These are phyloP conservation scores for Ceratobasidium sp. DNA, from an alignment of 1,284 basidiomycete species.

Conservation along the genomic window DNA sequence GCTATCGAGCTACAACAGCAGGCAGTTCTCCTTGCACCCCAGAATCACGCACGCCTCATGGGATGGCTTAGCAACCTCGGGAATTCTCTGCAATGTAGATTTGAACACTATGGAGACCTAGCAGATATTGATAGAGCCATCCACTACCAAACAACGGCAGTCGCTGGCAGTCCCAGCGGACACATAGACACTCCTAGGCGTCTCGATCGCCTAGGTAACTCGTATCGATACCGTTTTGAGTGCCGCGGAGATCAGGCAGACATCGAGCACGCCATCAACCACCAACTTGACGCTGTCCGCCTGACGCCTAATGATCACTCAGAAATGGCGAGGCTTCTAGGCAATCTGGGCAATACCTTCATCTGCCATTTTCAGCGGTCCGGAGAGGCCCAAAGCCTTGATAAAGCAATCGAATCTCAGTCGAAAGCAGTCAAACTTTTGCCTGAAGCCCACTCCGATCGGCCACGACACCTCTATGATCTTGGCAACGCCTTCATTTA, in stretches of 20 bases:
- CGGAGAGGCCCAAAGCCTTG: no score
- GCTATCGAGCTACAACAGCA: not conserved
- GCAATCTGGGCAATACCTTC: no score
- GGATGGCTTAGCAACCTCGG: not conserved
- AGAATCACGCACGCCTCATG: not conserved
- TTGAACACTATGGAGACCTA: not conserved
- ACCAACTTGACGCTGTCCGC: not conserved
- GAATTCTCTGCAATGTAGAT: not conserved
- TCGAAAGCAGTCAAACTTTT: not conserved
- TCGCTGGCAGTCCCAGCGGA: no score
- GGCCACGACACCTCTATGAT: no score
- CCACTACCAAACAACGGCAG: not conserved
- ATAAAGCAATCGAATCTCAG: no score
- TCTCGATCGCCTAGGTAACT: no score
- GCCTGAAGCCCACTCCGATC: not conserved
- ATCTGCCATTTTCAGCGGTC: no score
- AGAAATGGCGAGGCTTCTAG: not conserved
- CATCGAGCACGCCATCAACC: not conserved
- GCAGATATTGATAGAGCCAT: slow-evolving; percentile 14
- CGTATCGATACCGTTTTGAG: no score
- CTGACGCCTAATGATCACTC: not conserved
- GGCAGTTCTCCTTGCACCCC: not conserved
- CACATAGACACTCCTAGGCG: no score
- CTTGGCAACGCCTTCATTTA: no score
- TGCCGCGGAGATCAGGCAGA: not conserved